These are phyloP conservation scores for Fusarium avenaceum DNA, from an alignment of 2,329 filamentous ascomycete genomes.

Conservation along the genomic window DNA sequence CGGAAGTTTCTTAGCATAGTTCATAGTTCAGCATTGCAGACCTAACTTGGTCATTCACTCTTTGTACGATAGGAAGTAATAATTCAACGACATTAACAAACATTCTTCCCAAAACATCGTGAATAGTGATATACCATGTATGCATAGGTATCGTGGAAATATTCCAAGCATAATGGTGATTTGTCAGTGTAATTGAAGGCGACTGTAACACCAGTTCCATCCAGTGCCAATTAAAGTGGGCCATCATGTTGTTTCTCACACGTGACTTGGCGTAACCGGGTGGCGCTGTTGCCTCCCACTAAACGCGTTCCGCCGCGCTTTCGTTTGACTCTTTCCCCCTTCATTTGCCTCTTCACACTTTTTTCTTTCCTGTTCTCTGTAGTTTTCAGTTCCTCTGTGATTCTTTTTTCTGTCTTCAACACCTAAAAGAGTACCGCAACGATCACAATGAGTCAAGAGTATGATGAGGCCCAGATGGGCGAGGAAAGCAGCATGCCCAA, in stretches of 20 bases:
- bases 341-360: conserved; percentile 33
- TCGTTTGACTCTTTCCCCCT: conserved; percentile 44
- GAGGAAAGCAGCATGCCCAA: conserved; percentile 82
- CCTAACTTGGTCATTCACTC: conserved; percentile 34
- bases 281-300: conserved; percentile 46
- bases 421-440: background rate
- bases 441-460: conserved; percentile 63
- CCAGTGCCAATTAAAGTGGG: background rate
- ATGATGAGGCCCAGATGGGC: conserved; percentile 73
- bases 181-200: background rate
- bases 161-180: background rate
- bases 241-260: conserved; percentile 32
- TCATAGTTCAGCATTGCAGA: conserved; percentile 16
- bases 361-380: conserved; percentile 3
- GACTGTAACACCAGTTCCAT: background rate
- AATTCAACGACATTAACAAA: conserved; percentile 20
- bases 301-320: conserved; percentile 55
- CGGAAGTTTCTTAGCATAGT: conserved; percentile 27
- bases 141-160: background rate
- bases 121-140: background rate
- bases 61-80: conserved; percentile 40
- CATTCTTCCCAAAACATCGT: background rate
- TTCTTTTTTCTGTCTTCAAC: background rate
- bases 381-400: background rate
- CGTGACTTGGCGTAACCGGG: conserved; percentile 57